Evolutionary conservation across 2,329 filamentous ascomycete species (phyloP).

Genomic region (Orbilia quercus): DNA sequence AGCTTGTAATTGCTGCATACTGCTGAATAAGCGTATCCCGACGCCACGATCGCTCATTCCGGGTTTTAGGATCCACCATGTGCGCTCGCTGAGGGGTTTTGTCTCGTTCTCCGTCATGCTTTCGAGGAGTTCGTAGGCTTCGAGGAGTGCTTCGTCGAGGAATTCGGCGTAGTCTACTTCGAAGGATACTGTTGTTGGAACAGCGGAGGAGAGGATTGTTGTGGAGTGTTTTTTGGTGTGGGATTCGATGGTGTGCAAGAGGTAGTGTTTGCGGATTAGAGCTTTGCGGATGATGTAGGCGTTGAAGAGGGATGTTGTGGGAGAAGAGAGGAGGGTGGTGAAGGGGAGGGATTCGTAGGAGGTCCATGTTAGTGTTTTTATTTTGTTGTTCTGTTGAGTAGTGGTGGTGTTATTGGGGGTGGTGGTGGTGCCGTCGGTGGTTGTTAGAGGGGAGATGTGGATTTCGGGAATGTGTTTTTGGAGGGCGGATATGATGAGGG

Average conservation of each 20-base stretch:
- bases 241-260: constrained; percentile 82
- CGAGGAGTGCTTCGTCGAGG: constrained; percentile 88
- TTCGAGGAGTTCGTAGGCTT: constrained; percentile 86
- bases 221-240: constrained; percentile 86
- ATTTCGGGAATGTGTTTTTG: constrained; percentile 67
- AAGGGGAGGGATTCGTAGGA: constrained; percentile 92
- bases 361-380: constrained; percentile 78
- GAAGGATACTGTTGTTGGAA: constrained; percentile 84
- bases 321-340: constrained; percentile 74
- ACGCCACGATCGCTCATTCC: constrained; percentile 97
- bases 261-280: constrained; percentile 93
- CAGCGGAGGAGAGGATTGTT: constrained; percentile 75
- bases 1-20: constrained; percentile 80
- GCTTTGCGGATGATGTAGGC: constrained; percentile 96
- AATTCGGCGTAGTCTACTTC: constrained; percentile 98
- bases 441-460: constrained; percentile 21
- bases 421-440: constrained; percentile 57
- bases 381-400: constrained; percentile 58
- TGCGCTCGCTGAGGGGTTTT: constrained; percentile 65
- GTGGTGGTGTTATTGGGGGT: constrained; percentile 53
- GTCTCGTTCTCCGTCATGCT: constrained; percentile 77
- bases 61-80: constrained; percentile 99
- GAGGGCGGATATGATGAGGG: constrained; percentile 81
- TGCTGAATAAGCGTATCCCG: constrained; percentile 88
- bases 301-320: constrained; percentile 77